phyloP scores from a whole-genome alignment of 495 filamentous ascomycete species.

The Penicillium malachiteum region DNA sequence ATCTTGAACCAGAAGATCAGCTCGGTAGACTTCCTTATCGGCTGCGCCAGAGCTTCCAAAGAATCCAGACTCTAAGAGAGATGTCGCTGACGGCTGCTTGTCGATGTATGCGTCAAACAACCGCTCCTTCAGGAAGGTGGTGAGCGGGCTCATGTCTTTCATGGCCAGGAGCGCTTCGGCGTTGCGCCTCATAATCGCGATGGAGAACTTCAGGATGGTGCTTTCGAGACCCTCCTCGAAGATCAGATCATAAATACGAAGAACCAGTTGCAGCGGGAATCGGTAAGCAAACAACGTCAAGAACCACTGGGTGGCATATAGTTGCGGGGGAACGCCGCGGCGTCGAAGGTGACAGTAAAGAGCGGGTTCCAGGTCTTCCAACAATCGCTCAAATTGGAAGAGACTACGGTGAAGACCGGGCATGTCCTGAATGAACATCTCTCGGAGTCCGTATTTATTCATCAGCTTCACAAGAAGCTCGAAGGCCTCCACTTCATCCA shows the following conservation, averaged over 20 bases:
- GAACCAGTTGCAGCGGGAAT: slow-evolving; percentile 92
- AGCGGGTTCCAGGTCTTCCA: slow-evolving; percentile 92
- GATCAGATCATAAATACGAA: slow-evolving; percentile 95
- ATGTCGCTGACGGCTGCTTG: slow-evolving; percentile 78
- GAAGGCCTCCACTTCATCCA: slow-evolving; percentile 97
- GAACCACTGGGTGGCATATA: slow-evolving; percentile 99
- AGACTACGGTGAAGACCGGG: slow-evolving; percentile 89
- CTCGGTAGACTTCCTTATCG: slow-evolving; percentile 94
- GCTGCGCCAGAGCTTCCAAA: slow-evolving; percentile 87
- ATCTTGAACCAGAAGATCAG: slow-evolving; percentile 89
- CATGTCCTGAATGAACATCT: slow-evolving; percentile 96
- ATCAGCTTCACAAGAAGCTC: slow-evolving; percentile 89
- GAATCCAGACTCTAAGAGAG: slow-evolving; percentile 93
- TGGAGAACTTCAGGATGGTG: slow-evolving; percentile 87
- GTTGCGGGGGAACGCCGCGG: slow-evolving; percentile 79
- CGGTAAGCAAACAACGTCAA: slow-evolving; percentile 98
- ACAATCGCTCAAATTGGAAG: slow-evolving; percentile 90
- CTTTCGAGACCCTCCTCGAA: slow-evolving; percentile 91
- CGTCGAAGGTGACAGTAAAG: slow-evolving; percentile 93
- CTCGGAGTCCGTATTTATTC: slow-evolving; percentile 92
- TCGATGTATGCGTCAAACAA: slow-evolving; percentile 98
- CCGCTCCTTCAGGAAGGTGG: slow-evolving; percentile 86
- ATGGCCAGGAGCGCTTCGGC: slow-evolving; percentile 72
- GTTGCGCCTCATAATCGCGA: slow-evolving; percentile 95
- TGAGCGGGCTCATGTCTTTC: slow-evolving; percentile 86